Conservation (phyloP, 2,329 filamentous ascomycete species). For the Xylaria sp. region DNA sequence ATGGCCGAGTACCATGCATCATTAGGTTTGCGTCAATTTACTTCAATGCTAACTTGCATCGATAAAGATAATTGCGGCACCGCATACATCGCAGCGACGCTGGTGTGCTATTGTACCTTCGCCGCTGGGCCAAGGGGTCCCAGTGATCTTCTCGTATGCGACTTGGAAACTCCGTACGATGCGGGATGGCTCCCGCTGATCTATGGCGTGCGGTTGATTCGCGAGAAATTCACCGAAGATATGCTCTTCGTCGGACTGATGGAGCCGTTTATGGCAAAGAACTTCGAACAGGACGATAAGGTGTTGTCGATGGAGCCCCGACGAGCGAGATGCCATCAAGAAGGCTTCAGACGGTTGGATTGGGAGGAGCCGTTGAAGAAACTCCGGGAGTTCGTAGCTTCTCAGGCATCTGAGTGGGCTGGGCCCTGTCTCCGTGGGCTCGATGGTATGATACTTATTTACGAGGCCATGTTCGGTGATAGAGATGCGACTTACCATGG, state of each 20-base stretch:
- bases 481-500: conserved; percentile 11
- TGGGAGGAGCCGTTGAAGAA: conserved; percentile 14
- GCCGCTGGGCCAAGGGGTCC: conserved; percentile 13
- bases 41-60: background rate
- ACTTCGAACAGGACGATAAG: background rate
- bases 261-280: conserved; percentile 1
- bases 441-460: conserved; percentile 7
- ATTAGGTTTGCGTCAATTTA: conserved; percentile 13
- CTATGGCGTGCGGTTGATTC: conserved; percentile 15
- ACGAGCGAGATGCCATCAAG: conserved; percentile 12
- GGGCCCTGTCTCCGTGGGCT: conserved; percentile 11
- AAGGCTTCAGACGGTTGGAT: conserved; percentile 3
- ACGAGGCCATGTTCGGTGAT: conserved; percentile 14
- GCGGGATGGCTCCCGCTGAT: conserved; percentile 18
- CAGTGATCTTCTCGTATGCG: conserved; percentile 19
- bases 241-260: conserved; percentile 17
- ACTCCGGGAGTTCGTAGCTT: background rate
- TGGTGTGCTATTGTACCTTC: conserved; percentile 22
- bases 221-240: conserved; percentile 19
- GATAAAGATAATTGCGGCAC: conserved; percentile 18
- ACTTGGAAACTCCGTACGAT: conserved; percentile 2
- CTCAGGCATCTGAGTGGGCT: background rate
- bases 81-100: conserved; percentile 14
- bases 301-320: background rate
- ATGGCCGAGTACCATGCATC: conserved; percentile 17